Evolutionary conservation across 176 grass and related monocot species (phyloP).

Genomic region (Neostapfia colusana): DNA sequence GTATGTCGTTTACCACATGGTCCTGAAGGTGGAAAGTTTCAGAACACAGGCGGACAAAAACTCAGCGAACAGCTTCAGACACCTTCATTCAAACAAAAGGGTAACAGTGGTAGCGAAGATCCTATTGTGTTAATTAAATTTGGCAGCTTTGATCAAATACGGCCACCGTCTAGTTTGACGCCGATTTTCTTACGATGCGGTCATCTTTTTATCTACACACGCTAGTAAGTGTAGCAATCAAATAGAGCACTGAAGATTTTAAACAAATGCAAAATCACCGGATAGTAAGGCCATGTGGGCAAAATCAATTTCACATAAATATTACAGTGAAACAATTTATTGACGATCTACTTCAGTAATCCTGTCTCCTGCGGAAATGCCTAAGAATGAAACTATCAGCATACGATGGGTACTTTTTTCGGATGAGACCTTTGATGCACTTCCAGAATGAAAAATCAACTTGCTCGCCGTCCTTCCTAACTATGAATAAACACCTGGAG

Average conservation of each 20-base stretch:
- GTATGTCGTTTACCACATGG: not conserved
- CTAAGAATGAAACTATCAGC: constrained; percentile 86
- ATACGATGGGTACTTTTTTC: constrained; percentile 83
- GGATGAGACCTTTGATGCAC: constrained; percentile 94
- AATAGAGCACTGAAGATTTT: not conserved
- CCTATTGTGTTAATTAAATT: not conserved
- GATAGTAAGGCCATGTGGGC: constrained; percentile 15
- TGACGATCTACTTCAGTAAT: constrained; percentile 31
- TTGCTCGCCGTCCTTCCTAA: constrained; percentile 66
- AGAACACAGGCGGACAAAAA: no score
- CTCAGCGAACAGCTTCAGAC: not conserved
- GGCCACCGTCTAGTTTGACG: not conserved
- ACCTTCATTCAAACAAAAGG: not conserved
- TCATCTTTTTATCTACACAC: not conserved
- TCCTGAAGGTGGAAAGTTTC: not conserved
- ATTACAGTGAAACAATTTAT: constrained; percentile 32
- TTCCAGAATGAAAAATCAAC: constrained; percentile 99
- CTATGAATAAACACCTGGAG: constrained; percentile 90
- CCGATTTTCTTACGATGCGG: not conserved
- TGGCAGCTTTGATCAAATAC: not conserved
- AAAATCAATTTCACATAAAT: constrained; percentile 34
- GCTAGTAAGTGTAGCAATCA: not conserved
- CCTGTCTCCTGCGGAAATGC: constrained; percentile 83
- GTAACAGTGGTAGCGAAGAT: not conserved
- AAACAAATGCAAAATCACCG: constrained; percentile 26